A percentile compares a stretch with the other conserved stretches of the same genome.
Conservation (phyloP, 2,329 filamentous ascomycete species). For the Fusarium sp. region DNA sequence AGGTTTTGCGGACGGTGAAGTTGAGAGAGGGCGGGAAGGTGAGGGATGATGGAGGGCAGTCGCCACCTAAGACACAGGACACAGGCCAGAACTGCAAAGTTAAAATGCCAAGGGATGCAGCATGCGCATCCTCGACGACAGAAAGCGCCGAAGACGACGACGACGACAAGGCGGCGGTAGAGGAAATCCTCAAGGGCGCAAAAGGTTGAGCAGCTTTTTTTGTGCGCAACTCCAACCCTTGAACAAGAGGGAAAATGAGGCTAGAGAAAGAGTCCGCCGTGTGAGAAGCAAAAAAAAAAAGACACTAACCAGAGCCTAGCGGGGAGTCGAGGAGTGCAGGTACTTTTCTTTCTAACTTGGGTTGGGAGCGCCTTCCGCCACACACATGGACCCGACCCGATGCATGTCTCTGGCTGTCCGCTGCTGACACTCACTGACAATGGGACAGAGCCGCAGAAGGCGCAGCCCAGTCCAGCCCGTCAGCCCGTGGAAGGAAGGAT, state of each 20-base stretch:
- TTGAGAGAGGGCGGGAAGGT: slow-evolving; percentile 18
- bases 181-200: slow-evolving; percentile 1
- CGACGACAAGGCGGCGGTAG: background rate
- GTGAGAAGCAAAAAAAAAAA: slow-evolving; percentile 20
- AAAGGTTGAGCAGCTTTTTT: background rate
- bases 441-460: slow-evolving; percentile 22
- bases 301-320: background rate
- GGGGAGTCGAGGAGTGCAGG: slow-evolving; percentile 3
- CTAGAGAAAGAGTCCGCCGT: slow-evolving; percentile 20
- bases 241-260: slow-evolving; percentile 19
- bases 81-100: slow-evolving; percentile 24
- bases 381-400: background rate
- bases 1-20: slow-evolving; percentile 16
- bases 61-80: slow-evolving; percentile 33
- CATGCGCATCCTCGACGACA: slow-evolving; percentile 23
- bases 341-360: background rate
- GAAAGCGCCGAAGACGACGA: background rate
- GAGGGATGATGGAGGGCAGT: slow-evolving; percentile 29
- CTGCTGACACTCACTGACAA: background rate
- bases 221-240: slow-evolving; percentile 13
- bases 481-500: slow-evolving; percentile 1
- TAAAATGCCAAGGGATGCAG: slow-evolving; percentile 5
- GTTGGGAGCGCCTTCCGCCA: slow-evolving; percentile 8
- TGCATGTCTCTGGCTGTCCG: slow-evolving; percentile 8
- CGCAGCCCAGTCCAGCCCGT: background rate